Evolutionary conservation across 345 rosid species (phyloP).

Genomic region (Fremontodendron californicum): DNA sequence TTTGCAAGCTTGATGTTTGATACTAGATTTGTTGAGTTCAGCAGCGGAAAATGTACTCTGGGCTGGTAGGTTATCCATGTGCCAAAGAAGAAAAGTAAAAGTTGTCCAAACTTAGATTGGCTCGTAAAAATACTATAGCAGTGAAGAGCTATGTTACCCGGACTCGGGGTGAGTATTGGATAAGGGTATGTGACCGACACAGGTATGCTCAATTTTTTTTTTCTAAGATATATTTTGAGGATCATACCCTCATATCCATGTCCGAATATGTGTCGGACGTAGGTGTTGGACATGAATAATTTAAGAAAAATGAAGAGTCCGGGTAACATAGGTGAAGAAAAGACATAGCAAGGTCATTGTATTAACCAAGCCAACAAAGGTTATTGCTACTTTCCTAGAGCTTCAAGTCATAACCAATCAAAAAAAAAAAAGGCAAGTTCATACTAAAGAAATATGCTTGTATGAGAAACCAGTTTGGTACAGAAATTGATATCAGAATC

Average conservation of each 20-base stretch:
- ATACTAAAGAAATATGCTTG: not conserved
- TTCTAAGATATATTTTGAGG: no score
- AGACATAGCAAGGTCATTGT: not conserved
- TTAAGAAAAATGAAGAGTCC: no score
- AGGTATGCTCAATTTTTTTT: not conserved
- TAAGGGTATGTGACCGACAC: not conserved
- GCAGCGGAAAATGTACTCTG: slow-evolving; percentile 42
- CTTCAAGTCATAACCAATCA: not conserved
- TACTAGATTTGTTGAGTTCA: slow-evolving; percentile 30
- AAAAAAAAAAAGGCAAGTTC: no score
- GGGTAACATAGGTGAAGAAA: not conserved
- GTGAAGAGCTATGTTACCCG: not conserved
- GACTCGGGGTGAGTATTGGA: not conserved
- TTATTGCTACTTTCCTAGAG: not conserved
- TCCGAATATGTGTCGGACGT: no score
- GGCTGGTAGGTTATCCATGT: slow-evolving; percentile 29
- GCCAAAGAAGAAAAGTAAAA: not conserved
- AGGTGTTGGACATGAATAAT: no score
- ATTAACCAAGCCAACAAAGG: not conserved
- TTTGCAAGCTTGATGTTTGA: slow-evolving; percentile 50
- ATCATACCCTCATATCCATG: no score
- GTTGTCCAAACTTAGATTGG: not conserved
- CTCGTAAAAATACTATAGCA: not conserved
- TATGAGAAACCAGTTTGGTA: not conserved
- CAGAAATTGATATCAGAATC: not conserved